Evolutionary conservation across 75 land plant species (phyloP).

Genomic region (Pseudotsuga menziesii): DNA sequence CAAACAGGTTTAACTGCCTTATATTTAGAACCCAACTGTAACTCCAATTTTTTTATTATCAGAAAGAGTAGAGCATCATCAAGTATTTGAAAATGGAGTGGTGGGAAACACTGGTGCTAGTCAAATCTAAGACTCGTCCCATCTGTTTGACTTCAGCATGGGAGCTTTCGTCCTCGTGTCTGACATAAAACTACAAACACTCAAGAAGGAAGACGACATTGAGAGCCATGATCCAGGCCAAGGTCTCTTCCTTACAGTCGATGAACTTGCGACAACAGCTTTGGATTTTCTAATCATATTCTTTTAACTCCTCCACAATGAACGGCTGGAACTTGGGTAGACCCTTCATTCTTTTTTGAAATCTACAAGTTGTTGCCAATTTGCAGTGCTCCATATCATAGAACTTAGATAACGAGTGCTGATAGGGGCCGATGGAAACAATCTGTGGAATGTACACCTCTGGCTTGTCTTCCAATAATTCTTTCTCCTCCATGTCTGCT

Average conservation of each 20-base stretch:
- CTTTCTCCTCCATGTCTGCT: background rate
- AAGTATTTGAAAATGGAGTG: too few relatives aligned
- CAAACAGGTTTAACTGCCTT: too few relatives aligned
- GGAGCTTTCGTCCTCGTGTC: background rate
- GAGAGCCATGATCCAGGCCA: too few relatives aligned
- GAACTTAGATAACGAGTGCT: background rate
- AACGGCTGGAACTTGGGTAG: background rate
- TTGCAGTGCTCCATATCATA: background rate
- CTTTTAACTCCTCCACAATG: background rate
- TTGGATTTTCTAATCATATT: background rate
- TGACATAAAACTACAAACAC: too few relatives aligned
- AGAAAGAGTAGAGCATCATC: too few relatives aligned
- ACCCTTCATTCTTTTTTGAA: background rate
- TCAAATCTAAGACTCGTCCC: background rate
- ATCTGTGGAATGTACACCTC: slow-evolving; percentile 9
- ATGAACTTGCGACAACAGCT: background rate
- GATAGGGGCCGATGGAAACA: slow-evolving; percentile 9
- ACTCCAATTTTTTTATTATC: too few relatives aligned
- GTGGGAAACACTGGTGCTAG: background rate
- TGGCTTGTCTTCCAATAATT: background rate
- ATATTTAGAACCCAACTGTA: too few relatives aligned
- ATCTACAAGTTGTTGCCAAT: background rate
- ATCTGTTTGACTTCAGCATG: background rate
- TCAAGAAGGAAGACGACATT: too few relatives aligned
- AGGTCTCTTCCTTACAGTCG: background rate